These are phyloP conservation scores for Colletotrichum spinosum DNA, from an alignment of 2,329 filamentous ascomycete genomes.

Conservation along the genomic window DNA sequence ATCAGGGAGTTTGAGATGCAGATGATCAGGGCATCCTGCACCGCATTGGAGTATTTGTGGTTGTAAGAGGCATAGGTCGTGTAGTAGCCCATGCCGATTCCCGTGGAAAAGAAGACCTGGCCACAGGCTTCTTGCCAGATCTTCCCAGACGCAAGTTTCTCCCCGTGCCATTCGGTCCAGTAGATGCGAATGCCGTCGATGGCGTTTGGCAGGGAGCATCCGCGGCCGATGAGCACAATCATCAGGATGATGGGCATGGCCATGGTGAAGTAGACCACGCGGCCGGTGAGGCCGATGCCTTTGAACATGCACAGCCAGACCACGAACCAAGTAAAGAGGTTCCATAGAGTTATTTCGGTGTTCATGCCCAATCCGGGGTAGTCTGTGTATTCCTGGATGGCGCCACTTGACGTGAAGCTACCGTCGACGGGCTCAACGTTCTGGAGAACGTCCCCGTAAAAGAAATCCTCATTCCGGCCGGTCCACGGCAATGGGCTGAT, in stretches of 20 bases:
- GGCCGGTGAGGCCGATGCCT: constrained; percentile 64
- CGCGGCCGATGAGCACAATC: constrained; percentile 62
- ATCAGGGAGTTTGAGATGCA: constrained; percentile 64
- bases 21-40: constrained; percentile 66
- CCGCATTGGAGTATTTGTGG: constrained; percentile 62
- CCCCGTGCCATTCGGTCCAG: constrained; percentile 52
- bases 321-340: constrained; percentile 65
- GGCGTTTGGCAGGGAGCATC: constrained; percentile 63
- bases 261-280: constrained; percentile 69
- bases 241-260: constrained; percentile 65
- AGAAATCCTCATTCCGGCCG: constrained; percentile 56
- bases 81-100: constrained; percentile 59
- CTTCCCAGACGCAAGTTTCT: constrained; percentile 56
- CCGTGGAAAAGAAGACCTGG: constrained; percentile 52
- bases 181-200: constrained; percentile 58
- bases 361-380: constrained; percentile 58
- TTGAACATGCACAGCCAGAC: constrained; percentile 69
- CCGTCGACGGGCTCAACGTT: constrained; percentile 45
- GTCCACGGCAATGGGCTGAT: constrained; percentile 64
- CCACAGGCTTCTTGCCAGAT: constrained; percentile 67
- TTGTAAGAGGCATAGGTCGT: constrained; percentile 68
- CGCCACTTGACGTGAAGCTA: constrained; percentile 45
- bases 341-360: constrained; percentile 66
- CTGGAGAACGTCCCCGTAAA: constrained; percentile 11
- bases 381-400: constrained; percentile 51